Percentiles rank a stretch among this genome's conserved stretches.
phyloP scores from a whole-genome alignment of 148 eudicot genomes.

The Silene latifolia region DNA sequence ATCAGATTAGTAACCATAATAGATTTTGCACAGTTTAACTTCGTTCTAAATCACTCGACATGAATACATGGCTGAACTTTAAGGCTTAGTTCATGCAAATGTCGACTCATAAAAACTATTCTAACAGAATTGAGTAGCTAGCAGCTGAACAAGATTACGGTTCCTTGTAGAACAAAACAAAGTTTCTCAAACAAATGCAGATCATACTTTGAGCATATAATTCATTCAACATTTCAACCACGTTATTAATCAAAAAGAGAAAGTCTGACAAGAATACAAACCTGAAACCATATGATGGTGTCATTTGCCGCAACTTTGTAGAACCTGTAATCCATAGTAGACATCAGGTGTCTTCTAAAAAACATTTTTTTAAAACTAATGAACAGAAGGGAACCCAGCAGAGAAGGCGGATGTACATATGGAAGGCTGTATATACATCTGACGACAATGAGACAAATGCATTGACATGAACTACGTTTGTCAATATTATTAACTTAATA shows the following conservation, averaged over 20 bases:
- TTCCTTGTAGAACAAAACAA: background rate
- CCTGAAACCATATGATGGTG: constrained; percentile 99
- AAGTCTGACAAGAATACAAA: constrained; percentile 35
- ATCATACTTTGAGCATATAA: background rate
- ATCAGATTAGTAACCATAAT: constrained; percentile 11
- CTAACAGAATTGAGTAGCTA: background rate
- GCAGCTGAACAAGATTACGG: background rate
- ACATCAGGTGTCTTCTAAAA: constrained; percentile 10
- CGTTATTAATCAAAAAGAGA: background rate
- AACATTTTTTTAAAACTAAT: background rate
- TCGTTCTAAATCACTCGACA: constrained; percentile 1
- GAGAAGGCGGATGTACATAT: background rate
- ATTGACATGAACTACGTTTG: background rate
- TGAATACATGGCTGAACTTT: background rate
- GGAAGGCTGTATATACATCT: background rate
- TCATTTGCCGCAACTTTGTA: constrained; percentile 77
- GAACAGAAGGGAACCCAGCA: background rate
- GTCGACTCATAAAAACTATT: background rate
- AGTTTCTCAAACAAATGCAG: background rate
- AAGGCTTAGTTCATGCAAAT: background rate
- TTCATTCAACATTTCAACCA: constrained; percentile 14
- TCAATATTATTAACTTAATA: background rate
- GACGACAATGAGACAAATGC: background rate
- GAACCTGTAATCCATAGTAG: constrained; percentile 46
- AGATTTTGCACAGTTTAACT: background rate